Evolutionary conservation across 1,284 basidiomycete species (phyloP).

Genomic region (Trametes sp.): DNA sequence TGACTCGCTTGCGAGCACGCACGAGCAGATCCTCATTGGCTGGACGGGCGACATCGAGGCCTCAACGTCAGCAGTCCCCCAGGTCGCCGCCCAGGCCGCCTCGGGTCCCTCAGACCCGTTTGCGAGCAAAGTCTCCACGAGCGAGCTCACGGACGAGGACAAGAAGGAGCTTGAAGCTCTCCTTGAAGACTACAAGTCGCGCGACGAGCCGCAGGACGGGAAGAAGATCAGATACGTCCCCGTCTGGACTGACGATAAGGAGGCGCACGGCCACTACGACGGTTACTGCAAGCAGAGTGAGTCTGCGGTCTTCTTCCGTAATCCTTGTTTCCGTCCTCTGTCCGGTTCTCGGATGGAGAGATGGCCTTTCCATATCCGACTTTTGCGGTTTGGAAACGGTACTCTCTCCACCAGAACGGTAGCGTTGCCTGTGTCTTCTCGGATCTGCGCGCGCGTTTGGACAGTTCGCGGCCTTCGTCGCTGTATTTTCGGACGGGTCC

Average conservation of each 20-base stretch:
- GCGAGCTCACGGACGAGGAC: constrained; percentile 65
- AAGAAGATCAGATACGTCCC: constrained; percentile 77
- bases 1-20: constrained; percentile 80
- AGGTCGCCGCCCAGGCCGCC: constrained; percentile 30
- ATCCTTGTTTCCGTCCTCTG: constrained; percentile 9
- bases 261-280: constrained; percentile 94
- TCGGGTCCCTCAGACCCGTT: constrained; percentile 21
- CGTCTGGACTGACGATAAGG: constrained; percentile 91
- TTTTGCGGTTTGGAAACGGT: constrained; percentile 2
- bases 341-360: neutral
- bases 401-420: constrained; percentile 20
- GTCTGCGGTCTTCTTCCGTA: constrained; percentile 44
- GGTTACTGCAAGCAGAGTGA: constrained; percentile 98
- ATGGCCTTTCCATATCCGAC: constrained; percentile 18
- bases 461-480: constrained; percentile 4
- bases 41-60: constrained; percentile 90
- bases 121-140: constrained; percentile 52
- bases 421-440: constrained; percentile 3
- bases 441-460: neutral
- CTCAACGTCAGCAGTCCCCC: constrained; percentile 38
- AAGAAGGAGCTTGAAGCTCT: constrained; percentile 67
- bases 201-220: constrained; percentile 57
- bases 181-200: constrained; percentile 62
- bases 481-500: constrained; percentile 23
- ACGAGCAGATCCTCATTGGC: constrained; percentile 92